These are phyloP conservation scores for Aspergillus awamori DNA, from an alignment of 2,329 filamentous ascomycete species.

Conservation along the genomic window DNA sequence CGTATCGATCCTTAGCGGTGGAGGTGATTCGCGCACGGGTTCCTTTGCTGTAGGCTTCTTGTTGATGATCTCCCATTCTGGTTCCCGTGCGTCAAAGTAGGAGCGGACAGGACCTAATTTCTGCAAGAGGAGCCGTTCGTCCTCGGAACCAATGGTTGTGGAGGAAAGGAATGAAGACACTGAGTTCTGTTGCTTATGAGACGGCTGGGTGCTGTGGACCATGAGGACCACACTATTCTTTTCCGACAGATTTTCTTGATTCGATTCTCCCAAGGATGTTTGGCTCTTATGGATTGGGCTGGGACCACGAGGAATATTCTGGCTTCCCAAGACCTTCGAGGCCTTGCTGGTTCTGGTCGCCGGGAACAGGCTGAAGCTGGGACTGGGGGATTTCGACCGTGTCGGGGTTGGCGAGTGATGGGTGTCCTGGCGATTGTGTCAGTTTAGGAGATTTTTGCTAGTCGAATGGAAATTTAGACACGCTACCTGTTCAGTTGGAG, in stretches of 20 bases:
- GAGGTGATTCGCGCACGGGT: neutral
- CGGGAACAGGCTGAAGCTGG: conserved; percentile 45
- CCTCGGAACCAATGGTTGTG: conserved; percentile 17
- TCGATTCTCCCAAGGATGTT: conserved; percentile 20
- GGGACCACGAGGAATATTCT: conserved; percentile 34
- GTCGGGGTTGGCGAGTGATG: conserved; percentile 29
- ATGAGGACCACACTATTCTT: conserved; percentile 13
- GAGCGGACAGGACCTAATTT: conserved; percentile 20
- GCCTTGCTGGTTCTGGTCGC: conserved; percentile 35
- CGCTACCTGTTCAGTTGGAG: conserved; percentile 51
- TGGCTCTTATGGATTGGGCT: conserved; percentile 30
- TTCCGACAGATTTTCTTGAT: conserved; percentile 20
- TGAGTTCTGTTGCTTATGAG: conserved; percentile 22
- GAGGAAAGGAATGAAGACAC: conserved; percentile 23
- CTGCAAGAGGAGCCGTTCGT: conserved; percentile 21
- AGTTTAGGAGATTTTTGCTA: neutral
- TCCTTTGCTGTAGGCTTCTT: conserved; percentile 14
- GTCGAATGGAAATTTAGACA: neutral
- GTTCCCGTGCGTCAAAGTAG: conserved; percentile 24
- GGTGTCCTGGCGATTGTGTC: conserved; percentile 3
- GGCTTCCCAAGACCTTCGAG: conserved; percentile 33
- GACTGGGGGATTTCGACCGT: conserved; percentile 37
- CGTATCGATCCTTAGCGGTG: conserved; percentile 20
- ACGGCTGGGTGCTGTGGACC: conserved; percentile 7
- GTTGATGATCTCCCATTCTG: conserved; percentile 29